Evolutionary conservation across 257 asterid genomes (phyloP), one percentile per base, ranked within the genome.

Genomic region (Penstemon newberryi): DNA sequence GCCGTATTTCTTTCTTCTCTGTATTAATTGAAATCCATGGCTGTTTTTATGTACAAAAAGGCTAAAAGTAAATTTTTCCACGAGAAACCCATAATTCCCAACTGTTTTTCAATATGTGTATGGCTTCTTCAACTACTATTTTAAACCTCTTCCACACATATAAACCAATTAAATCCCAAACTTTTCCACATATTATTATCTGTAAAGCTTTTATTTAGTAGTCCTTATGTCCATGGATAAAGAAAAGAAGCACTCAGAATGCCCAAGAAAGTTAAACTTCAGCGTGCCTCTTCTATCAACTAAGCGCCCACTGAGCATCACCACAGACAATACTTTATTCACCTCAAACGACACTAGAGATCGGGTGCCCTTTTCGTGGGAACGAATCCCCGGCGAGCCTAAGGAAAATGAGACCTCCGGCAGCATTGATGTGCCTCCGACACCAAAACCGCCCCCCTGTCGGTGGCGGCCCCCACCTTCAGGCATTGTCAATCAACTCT

Each of bases 351-450:
- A 80, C 11, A 40, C 69, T 1, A 62, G 62, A 51, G 73, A 80
- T 56, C 81, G 87, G 80, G 84, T 87, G 38, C 95, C 96, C 5
- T 89, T 89, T 72, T 89, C 93, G 19, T 87, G 95, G 91, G 95
- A 87, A 66, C 70, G 81, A 73, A 79, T 73, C 63, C 93, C 96
- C 3, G 95, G 90, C 12, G 85, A 82, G 77, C 96, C 95, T 6
- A 87, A 87, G 64, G 80, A 80, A 60, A 53, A 18, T 8, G 67
- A 62, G 2, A 3, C 40, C 33, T 25, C 33, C 33, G 18, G 12
- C 8, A 12, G 36, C 7, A 41, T 41, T 25, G 80, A 71, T 3
- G 53, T 56, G 4, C 70, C 69, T 6, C 85, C 81, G 0, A 75
- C 81, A 43, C 90, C 92, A 4, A 77, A 66, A 59, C 79, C 72